Evolutionary conservation across 768 basidiomycete species (phyloP), one percentile per base, ranked within the genome.

Genomic region (Polyporus arcularius): DNA sequence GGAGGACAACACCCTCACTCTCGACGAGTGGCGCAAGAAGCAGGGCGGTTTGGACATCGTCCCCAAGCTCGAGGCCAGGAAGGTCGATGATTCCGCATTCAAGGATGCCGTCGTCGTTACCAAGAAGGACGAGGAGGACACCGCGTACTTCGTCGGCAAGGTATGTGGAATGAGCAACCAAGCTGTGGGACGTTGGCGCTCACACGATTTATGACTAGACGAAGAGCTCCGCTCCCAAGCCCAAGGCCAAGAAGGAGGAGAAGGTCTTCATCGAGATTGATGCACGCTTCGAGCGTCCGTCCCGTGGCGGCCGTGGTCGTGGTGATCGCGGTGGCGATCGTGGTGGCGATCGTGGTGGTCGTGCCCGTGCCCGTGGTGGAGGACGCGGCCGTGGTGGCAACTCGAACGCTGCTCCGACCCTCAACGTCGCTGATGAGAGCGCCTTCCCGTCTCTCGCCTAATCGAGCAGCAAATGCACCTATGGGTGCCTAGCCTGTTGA

Each of bases 241-340:
- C 80, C 49, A 85, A 86, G 61, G 62, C 84, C 62, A 89, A 92
- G 80, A 94, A 93, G 80, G 88, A 92, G 68, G 92, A 94, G 75
- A 97, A 96, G 75, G 85, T 94, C 68, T 92, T 82, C 78, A 80
- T 98, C 71, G 94, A 96, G 71, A 92, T 98, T 73, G 94, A 97
- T 15, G 91, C 87, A 57, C 90, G 84, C 69, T 95, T 94, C 73
- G 89, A 94, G 46, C 88, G 89, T 65, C 93, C 93, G 55, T 73
- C 80, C n/a, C 85, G 90, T 64, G 84, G 85, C 60, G 83, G 84
- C 30, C 82, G 83, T 61, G 73, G 79, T 48, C 70, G 78, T 53
- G 77, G 78, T 14, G 73, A 78, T 48, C 70, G 78, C 51, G 77
- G 78, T 12, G 82, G 77, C 61, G 71, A 76, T n/a, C 71, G 77